These are phyloP conservation scores for Themeda triandra DNA, from an alignment of 176 grass and related monocot genomes.

Conservation along the genomic window DNA sequence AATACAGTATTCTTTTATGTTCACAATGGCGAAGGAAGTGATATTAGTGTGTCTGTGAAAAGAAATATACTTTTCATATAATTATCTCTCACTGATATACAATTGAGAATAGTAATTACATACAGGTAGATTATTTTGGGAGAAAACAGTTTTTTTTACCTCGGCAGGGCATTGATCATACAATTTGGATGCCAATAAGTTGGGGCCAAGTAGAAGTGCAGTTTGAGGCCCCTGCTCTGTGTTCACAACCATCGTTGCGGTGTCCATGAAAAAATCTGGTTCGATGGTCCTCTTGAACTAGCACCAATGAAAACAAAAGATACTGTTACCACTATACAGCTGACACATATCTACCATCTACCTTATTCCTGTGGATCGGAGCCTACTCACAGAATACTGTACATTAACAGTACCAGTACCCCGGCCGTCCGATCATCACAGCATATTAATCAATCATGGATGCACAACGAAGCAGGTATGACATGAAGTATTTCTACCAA, in stretches of 20 bases:
- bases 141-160: background rate
- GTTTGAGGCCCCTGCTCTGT: conserved; percentile 9
- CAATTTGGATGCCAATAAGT: conserved; percentile 26
- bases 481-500: background rate
- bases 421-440: no score
- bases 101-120: background rate
- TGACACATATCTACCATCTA: no score
- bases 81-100: background rate
- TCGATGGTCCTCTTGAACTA: conserved; percentile 27
- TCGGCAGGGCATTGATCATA: conserved; percentile 23
- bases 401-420: no score
- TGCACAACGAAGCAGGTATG: background rate
- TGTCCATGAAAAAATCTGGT: conserved; percentile 42
- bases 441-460: background rate
- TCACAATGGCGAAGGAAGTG: background rate
- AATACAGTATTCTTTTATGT: no score
- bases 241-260: background rate
- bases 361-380: no score
- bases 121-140: background rate
- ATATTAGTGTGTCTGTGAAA: background rate
- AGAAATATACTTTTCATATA: background rate
- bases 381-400: no score
- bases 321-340: background rate
- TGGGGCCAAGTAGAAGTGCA: conserved; percentile 16
- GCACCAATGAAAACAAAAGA: background rate